These are phyloP conservation scores for Linnemannia zychae DNA, from an alignment of 192 early-diverging fungal species.

Conservation along the genomic window DNA sequence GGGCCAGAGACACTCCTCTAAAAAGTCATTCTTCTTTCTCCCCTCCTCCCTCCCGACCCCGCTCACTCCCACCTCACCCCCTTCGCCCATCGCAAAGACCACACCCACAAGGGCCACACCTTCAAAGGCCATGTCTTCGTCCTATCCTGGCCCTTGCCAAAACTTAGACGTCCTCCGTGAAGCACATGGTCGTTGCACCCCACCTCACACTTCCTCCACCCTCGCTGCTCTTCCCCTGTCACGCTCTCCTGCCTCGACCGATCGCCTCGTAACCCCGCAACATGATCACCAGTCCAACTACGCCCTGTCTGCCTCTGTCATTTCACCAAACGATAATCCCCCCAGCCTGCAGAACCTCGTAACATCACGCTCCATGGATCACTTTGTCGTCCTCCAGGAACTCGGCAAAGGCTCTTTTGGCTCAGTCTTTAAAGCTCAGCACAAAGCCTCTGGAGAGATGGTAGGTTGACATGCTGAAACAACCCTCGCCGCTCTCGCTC, in stretches of 20 bases:
- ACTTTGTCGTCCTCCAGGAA: conserved; percentile 76
- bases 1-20: not conserved
- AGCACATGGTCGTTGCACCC: not conserved
- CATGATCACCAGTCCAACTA: conserved; percentile 15
- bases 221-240: not conserved
- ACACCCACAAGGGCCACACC: not conserved
- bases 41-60: conserved; percentile 11
- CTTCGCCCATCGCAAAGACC: conserved; percentile 26
- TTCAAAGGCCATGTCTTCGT: conserved; percentile 5
- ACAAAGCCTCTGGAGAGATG: conserved; percentile 73
- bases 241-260: not conserved
- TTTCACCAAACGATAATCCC: conserved; percentile 12
- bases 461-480: conserved; percentile 59
- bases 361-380: conserved; percentile 50
- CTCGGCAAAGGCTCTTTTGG: conserved; percentile 91
- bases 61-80: conserved; percentile 37
- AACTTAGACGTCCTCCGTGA: not conserved
- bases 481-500: not conserved
- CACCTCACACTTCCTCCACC: not conserved
- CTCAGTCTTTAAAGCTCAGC: conserved; percentile 75
- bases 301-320: conserved; percentile 17
- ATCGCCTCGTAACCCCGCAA: conserved; percentile 14
- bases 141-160: not conserved
- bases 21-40: conserved; percentile 28
- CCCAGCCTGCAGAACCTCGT: conserved; percentile 10